Conservation (phyloP, 805 yeast species). For the Deakozyma indianensis region DNA sequence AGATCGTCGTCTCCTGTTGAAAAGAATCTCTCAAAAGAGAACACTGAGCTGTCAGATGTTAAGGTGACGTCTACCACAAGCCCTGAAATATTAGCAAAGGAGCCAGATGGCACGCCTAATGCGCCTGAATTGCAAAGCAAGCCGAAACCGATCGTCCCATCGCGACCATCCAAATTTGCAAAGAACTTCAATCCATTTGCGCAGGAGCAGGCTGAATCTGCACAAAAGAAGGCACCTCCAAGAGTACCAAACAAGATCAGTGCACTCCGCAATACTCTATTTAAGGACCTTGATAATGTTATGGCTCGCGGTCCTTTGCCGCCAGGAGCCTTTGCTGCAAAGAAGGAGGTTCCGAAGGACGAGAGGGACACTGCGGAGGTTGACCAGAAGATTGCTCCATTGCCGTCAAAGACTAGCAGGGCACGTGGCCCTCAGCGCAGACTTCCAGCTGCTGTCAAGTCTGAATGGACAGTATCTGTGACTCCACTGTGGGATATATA, state of each 20-base stretch:
- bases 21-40: background rate
- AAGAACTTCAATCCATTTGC: slow-evolving; percentile 1
- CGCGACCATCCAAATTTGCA: background rate
- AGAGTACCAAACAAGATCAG: slow-evolving; percentile 9
- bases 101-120: too few species aligned
- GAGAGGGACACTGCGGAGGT: slow-evolving; percentile 4
- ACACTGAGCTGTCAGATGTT: background rate
- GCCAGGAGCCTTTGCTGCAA: slow-evolving; percentile 5
- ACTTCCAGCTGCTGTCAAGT: slow-evolving; percentile 18
- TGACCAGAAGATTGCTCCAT: background rate
- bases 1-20: background rate
- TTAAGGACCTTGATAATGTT: slow-evolving; percentile 11
- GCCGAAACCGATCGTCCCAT: slow-evolving; percentile 5
- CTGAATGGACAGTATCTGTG: slow-evolving; percentile 8
- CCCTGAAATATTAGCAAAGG: too few species aligned
- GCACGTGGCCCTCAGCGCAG: slow-evolving; percentile 19
- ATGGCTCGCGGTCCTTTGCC: slow-evolving; percentile 13
- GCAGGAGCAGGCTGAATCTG: slow-evolving; percentile 2
- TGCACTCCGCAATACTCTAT: slow-evolving; percentile 12
- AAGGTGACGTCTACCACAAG: too few species aligned
- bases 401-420: slow-evolving; percentile 9
- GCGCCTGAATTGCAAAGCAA: background rate
- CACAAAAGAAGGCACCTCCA: slow-evolving; percentile 3
- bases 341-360: slow-evolving; percentile 4
- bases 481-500: slow-evolving; percentile 9